phyloP scores from a whole-genome alignment of 768 basidiomycete species.

The Boletus eberwhitei region DNA sequence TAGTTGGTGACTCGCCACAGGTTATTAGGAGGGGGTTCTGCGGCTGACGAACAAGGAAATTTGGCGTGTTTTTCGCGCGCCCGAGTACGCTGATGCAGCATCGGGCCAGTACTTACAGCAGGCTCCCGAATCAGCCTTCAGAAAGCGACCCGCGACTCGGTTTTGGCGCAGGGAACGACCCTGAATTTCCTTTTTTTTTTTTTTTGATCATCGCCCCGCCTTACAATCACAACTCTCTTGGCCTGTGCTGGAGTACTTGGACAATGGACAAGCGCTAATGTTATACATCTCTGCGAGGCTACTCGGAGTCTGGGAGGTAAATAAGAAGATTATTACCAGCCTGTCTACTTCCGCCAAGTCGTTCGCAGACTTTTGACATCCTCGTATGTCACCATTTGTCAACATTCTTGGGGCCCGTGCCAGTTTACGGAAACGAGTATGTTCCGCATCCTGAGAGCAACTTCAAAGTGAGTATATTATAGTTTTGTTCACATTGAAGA shows the following conservation, averaged over 20 bases:
- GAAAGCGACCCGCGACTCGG: not conserved
- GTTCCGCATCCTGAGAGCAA: not conserved
- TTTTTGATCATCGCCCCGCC: too few relatives aligned
- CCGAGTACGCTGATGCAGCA: too few relatives aligned
- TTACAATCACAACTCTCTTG: not conserved
- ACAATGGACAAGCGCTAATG: not conserved
- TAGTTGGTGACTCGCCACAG: not conserved
- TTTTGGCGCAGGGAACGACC: constrained; percentile 2
- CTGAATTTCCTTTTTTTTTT: not conserved
- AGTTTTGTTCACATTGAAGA: not conserved
- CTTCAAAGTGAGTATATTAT: not conserved
- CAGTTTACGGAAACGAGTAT: constrained; percentile 1
- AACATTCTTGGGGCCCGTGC: not conserved
- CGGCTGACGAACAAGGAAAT: not conserved
- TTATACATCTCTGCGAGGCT: not conserved
- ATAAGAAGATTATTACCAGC: not conserved
- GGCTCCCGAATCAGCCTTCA: too few relatives aligned
- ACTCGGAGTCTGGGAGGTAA: not conserved
- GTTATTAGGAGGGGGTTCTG: not conserved
- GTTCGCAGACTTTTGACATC: not conserved
- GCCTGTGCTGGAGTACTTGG: not conserved
- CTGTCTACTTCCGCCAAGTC: not conserved
- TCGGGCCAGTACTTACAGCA: too few relatives aligned
- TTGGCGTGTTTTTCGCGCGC: not conserved
- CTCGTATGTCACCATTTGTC: constrained; percentile 11